Conservation (phyloP, 768 basidiomycete genomes). For the Tephrocybe sp. region DNA sequence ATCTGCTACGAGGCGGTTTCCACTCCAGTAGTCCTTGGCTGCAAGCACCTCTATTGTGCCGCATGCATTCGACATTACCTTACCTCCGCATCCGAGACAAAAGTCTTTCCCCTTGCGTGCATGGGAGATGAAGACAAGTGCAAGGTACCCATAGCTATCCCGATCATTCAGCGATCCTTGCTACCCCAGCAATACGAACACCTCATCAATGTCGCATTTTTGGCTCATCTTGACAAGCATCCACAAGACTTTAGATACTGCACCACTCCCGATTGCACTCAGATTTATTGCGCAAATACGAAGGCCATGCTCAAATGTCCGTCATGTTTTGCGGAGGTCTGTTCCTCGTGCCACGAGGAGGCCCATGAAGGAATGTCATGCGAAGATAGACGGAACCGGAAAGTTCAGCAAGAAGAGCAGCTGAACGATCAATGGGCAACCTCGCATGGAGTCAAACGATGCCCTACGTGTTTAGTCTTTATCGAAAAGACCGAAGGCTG, state of each 20-base stretch:
- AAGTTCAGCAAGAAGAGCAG: conserved; percentile 41
- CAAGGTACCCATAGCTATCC: conserved; percentile 50
- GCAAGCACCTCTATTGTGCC: conserved; percentile 51
- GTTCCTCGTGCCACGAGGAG: conserved; percentile 48
- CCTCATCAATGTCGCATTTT: conserved; percentile 57
- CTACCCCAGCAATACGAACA: conserved; percentile 47
- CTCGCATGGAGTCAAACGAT: conserved; percentile 40
- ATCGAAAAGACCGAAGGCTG: conserved; percentile 55
- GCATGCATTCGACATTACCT: conserved; percentile 50
- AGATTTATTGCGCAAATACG: conserved; percentile 51
- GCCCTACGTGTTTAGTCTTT: conserved; percentile 43
- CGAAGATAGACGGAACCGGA: conserved; percentile 31
- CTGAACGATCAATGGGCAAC: conserved; percentile 40
- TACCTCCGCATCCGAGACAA: conserved; percentile 36
- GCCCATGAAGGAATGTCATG: conserved; percentile 55
- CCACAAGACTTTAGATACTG: conserved; percentile 63
- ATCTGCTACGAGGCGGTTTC: conserved; percentile 51
- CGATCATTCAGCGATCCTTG: conserved; percentile 51
- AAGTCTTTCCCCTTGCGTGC: conserved; percentile 62
- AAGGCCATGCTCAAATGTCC: conserved; percentile 43
- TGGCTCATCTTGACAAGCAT: conserved; percentile 51
- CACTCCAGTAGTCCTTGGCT: conserved; percentile 41
- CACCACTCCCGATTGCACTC: conserved; percentile 70
- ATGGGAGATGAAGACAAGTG: conserved; percentile 62
- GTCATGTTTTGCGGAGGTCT: conserved; percentile 50